phyloP scores from a whole-genome alignment of 768 basidiomycete genomes.

The Trametes punicea region DNA sequence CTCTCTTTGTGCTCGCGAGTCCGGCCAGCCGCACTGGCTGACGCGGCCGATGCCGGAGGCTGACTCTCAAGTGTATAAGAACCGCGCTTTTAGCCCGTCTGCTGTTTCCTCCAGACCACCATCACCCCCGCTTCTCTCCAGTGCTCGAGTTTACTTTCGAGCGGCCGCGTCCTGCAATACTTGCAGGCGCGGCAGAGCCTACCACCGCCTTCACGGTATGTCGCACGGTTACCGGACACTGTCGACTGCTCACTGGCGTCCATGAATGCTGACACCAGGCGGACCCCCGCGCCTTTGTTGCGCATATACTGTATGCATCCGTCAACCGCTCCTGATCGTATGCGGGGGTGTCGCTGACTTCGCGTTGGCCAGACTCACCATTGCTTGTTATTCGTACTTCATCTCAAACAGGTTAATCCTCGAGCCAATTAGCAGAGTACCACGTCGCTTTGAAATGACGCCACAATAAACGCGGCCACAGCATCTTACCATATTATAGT shows the following conservation, averaged over 20 bases:
- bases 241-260: background rate
- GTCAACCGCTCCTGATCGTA: too few relatives aligned
- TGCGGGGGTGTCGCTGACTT: too few relatives aligned
- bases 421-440: too few relatives aligned
- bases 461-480: too few relatives aligned
- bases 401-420: too few relatives aligned
- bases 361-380: too few relatives aligned
- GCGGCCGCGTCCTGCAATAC: background rate
- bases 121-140: background rate
- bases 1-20: background rate
- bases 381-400: too few relatives aligned
- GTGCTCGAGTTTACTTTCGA: constrained; percentile 3
- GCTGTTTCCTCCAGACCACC: constrained; percentile 1
- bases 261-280: background rate
- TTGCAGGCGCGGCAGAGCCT: background rate
- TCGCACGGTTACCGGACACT: background rate
- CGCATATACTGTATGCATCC: too few relatives aligned
- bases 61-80: background rate
- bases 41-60: background rate
- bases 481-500: too few relatives aligned
- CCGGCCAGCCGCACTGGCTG: background rate
- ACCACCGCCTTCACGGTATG: background rate
- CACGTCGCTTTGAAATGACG: too few relatives aligned
- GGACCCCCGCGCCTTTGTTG: too few relatives aligned
- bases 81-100: background rate